phyloP scores from a whole-genome alignment of 2,329 filamentous ascomycete genomes.

The Botrytis paeoniae region DNA sequence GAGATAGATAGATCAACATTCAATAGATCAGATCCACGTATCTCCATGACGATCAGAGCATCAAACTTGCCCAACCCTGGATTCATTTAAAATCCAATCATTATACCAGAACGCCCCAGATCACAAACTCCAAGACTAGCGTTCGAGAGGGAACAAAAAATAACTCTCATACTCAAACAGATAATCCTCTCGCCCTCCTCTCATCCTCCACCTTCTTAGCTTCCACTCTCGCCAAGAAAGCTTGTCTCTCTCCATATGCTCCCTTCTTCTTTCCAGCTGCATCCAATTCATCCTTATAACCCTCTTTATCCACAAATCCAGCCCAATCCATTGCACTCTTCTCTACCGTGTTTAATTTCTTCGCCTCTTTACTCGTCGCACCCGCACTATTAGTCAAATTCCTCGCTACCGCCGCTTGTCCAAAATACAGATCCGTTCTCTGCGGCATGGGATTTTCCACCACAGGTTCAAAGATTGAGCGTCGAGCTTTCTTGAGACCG shows the following conservation, averaged over 20 bases:
- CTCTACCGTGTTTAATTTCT: slow-evolving; percentile 68
- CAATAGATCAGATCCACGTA: background rate
- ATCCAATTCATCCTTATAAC: slow-evolving; percentile 66
- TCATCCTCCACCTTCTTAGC: slow-evolving; percentile 60
- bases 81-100: background rate
- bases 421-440: slow-evolving; percentile 58
- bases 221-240: slow-evolving; percentile 65
- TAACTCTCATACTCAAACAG: background rate
- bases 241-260: slow-evolving; percentile 59
- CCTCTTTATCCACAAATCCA: slow-evolving; percentile 67
- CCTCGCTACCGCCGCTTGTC: slow-evolving; percentile 41
- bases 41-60: background rate
- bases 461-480: slow-evolving; percentile 61
- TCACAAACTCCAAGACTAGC: background rate
- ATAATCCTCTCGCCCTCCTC: slow-evolving; percentile 47
- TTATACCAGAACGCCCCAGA: background rate
- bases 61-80: background rate
- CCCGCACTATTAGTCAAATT: slow-evolving; percentile 41
- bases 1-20: background rate
- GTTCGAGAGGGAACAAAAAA: background rate
- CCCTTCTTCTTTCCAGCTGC: slow-evolving; percentile 63
- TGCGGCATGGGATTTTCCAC: slow-evolving; percentile 42
- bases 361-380: slow-evolving; percentile 49
- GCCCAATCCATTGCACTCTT: slow-evolving; percentile 74
- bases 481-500: slow-evolving; percentile 40